Conservation (phyloP, 352 stramenopile species). For the Globisporangium rhizosaccharum region DNA sequence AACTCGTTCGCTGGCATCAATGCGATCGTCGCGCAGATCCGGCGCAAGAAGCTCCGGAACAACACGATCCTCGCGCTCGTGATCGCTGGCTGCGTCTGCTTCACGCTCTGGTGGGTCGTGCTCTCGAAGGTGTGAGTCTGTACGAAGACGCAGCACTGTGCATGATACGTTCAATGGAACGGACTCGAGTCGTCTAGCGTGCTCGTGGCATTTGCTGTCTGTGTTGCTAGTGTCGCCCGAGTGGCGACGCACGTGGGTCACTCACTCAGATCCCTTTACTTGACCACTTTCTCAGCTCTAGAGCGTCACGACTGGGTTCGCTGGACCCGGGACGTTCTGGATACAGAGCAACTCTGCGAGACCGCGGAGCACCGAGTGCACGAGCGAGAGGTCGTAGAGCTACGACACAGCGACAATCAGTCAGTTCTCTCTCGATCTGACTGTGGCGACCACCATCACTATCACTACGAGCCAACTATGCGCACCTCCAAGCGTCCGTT, state of each 20-base stretch:
- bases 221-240: neutral
- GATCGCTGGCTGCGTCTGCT: conserved; percentile 94
- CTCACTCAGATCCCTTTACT: neutral
- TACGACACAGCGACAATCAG: conserved; percentile 8
- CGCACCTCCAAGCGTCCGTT: conserved; percentile 44
- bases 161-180: too few species aligned
- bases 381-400: conserved; percentile 44
- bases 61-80: conserved; percentile 95
- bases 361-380: conserved; percentile 38
- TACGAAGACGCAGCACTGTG: neutral
- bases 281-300: conserved; percentile 10
- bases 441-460: neutral
- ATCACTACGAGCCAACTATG: neutral
- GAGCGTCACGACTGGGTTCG: conserved; percentile 34
- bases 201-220: neutral
- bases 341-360: conserved; percentile 40
- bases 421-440: neutral
- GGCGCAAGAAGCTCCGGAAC: conserved; percentile 95
- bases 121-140: conserved; percentile 48
- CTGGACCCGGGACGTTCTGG: conserved; percentile 28
- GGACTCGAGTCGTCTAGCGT: too few species aligned
- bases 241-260: too few species aligned
- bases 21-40: conserved; percentile 94
- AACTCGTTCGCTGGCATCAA: conserved; percentile 94
- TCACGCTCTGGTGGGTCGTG: conserved; percentile 94